Percentiles rank a stretch among this genome's conserved stretches.
Conservation (phyloP, 208 protist genomes). For the Trypanosoma melophagium region DNA sequence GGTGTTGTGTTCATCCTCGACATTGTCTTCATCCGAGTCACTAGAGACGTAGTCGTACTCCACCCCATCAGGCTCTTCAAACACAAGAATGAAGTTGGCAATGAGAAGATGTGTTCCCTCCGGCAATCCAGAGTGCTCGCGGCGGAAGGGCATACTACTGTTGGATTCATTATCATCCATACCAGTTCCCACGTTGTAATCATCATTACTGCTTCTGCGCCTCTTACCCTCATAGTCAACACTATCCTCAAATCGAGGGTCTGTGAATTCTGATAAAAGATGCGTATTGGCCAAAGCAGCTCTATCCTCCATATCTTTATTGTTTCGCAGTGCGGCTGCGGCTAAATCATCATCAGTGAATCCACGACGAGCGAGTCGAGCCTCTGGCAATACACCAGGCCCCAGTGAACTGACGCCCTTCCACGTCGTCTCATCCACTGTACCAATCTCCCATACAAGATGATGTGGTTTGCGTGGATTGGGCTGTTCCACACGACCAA, state of each 20-base stretch:
- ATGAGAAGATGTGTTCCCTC: slow-evolving; percentile 10
- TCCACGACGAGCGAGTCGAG: slow-evolving; percentile 17
- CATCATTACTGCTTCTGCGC: neutral
- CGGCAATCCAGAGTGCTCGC: slow-evolving; percentile 6
- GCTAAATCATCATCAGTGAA: slow-evolving; percentile 30
- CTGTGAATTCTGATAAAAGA: neutral
- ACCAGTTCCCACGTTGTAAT: neutral
- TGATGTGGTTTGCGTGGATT: slow-evolving; percentile 40
- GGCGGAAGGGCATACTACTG: neutral
- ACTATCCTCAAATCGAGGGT: neutral
- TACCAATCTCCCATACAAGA: slow-evolving; percentile 54
- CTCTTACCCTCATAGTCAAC: neutral
- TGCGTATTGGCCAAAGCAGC: neutral
- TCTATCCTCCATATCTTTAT: neutral
- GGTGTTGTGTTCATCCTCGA: neutral
- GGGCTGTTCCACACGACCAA: slow-evolving; percentile 35
- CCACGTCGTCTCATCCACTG: slow-evolving; percentile 34
- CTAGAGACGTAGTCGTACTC: slow-evolving; percentile 27
- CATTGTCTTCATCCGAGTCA: slow-evolving; percentile 11
- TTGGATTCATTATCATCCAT: neutral
- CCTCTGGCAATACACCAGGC: slow-evolving; percentile 21
- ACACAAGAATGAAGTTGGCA: slow-evolving; percentile 25
- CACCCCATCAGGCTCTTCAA: slow-evolving; percentile 25
- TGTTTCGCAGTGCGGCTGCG: slow-evolving; percentile 3
- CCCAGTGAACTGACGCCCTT: slow-evolving; percentile 7